A percentile compares a stretch with the other conserved stretches of the same genome.
These are phyloP conservation scores for Crotalaria pallida DNA, from an alignment of 306 rosid genomes.

Conservation along the genomic window DNA sequence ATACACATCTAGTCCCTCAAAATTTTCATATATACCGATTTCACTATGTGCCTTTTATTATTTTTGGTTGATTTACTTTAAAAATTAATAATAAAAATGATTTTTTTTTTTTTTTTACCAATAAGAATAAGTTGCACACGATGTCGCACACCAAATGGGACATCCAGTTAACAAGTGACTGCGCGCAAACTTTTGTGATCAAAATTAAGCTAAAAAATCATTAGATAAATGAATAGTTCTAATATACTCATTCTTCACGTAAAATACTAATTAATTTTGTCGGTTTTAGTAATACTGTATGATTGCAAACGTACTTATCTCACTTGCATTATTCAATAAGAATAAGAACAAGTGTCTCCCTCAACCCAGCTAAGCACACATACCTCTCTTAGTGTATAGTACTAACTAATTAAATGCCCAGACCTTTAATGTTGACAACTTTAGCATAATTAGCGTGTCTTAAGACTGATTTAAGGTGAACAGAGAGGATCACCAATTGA, in stretches of 20 bases:
- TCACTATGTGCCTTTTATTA: too few relatives aligned
- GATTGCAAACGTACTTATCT: background rate
- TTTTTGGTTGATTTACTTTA: too few relatives aligned
- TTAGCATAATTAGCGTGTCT: background rate
- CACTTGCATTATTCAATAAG: background rate
- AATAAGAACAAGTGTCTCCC: conserved; percentile 24
- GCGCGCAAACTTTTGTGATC: background rate
- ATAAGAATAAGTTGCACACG: too few relatives aligned
- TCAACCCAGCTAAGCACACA: conserved; percentile 27
- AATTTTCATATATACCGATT: too few relatives aligned
- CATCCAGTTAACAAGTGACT: too few relatives aligned
- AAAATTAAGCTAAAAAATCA: background rate
- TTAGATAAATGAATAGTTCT: background rate
- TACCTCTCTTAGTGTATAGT: background rate
- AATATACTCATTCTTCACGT: background rate
- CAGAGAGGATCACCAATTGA: conserved; percentile 18
- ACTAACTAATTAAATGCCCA: background rate
- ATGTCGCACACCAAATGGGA: too few relatives aligned
- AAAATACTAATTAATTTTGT: background rate
- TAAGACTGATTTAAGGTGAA: conserved; percentile 11
- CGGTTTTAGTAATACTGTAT: background rate
- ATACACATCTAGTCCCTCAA: too few relatives aligned
- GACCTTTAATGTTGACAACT: background rate
- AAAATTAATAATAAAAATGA: too few relatives aligned
- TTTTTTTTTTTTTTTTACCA: too few relatives aligned